These are phyloP conservation scores for Xylaria multiplex DNA, from an alignment of 2,329 filamentous ascomycete genomes.

Conservation along the genomic window DNA sequence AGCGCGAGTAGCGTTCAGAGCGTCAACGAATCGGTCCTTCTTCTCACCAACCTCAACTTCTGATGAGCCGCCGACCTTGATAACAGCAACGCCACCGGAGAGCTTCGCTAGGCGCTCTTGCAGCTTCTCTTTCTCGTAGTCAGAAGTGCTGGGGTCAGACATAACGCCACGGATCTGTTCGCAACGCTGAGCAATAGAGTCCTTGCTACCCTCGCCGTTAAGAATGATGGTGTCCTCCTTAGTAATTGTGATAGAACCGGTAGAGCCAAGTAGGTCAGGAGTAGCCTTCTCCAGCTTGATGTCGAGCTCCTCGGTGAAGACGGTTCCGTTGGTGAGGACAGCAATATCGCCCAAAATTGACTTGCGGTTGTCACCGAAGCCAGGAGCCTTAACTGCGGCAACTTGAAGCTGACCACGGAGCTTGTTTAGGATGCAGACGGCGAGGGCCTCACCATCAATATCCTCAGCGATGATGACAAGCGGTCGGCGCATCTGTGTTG, in stretches of 20 bases:
- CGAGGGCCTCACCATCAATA: slow-evolving; percentile 97
- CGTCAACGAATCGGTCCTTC: slow-evolving; percentile 99
- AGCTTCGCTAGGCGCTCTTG: slow-evolving; percentile 99
- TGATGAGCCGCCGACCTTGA: slow-evolving; percentile 97
- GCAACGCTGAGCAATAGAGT: slow-evolving; percentile 91
- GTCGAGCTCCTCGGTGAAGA: slow-evolving; percentile 98
- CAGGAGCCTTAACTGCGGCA: slow-evolving; percentile 96
- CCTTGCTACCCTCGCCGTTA: slow-evolving; percentile 96
- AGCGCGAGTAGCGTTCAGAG: slow-evolving; percentile 95
- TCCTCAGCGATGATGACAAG: slow-evolving; percentile 99
- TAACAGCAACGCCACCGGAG: slow-evolving; percentile 97
- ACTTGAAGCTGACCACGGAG: slow-evolving; percentile 99
- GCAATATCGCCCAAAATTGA: slow-evolving; percentile 97
- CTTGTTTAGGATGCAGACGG: slow-evolving; percentile 99
- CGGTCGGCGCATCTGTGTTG: slow-evolving; percentile 92
- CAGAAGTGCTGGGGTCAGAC: slow-evolving; percentile 89
- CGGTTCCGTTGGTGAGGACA: slow-evolving; percentile 93
- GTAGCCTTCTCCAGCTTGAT: slow-evolving; percentile 99
- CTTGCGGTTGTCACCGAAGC: slow-evolving; percentile 99
- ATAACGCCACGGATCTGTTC: slow-evolving; percentile 99
- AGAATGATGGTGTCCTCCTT: slow-evolving; percentile 99
- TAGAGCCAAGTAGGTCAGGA: slow-evolving; percentile 93
- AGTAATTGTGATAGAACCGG: slow-evolving; percentile 98
- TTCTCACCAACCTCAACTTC: slow-evolving; percentile 99
- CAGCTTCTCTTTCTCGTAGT: slow-evolving; percentile 99